Evolutionary conservation across 176 grass and related monocot genomes (phyloP).

Genomic region (Microstegium vimineum): DNA sequence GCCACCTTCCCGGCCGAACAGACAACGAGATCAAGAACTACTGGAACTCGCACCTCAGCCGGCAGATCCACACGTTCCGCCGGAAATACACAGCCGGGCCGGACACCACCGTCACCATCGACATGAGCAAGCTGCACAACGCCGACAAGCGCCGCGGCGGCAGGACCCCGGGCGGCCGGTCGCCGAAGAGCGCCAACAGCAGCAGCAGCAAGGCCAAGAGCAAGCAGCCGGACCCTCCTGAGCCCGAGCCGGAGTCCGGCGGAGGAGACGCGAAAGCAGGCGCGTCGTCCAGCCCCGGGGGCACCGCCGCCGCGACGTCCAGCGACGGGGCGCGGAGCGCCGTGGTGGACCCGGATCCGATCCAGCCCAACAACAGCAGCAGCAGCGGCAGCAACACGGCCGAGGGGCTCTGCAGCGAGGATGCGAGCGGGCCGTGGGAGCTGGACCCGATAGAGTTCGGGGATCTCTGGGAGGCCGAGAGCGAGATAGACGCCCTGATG

Average conservation of each 20-base stretch:
- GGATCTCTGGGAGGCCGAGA: conserved; percentile 20
- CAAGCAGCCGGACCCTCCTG: not conserved
- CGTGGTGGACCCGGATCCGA: conserved; percentile 49
- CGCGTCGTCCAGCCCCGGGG: not conserved
- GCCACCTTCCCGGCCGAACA: conserved; percentile 67
- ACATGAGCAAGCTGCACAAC: conserved; percentile 24
- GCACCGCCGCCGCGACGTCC: not conserved
- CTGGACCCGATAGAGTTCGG: not conserved
- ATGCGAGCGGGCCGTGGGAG: conserved; percentile 23
- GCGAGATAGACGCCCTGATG: conserved; percentile 47
- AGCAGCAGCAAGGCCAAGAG: not conserved
- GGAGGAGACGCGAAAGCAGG: not conserved
- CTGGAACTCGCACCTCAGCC: conserved; percentile 95
- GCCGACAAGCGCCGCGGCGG: conserved; percentile 34
- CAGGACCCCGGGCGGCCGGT: conserved; percentile 19
- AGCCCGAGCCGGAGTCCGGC: not conserved
- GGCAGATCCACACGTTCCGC: conserved; percentile 53
- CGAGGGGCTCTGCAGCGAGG: conserved; percentile 19
- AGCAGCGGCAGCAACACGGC: too few relatives aligned
- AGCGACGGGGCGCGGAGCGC: conserved; percentile 38
- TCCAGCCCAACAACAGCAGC: conserved; percentile 23
- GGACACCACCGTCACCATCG: conserved; percentile 27
- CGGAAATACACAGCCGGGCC: conserved; percentile 2
- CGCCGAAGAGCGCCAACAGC: conserved; percentile 14
- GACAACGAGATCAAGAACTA: conserved; percentile 99